phyloP scores from a whole-genome alignment of 148 eudicot genomes.

The Rhododendron simsii region DNA sequence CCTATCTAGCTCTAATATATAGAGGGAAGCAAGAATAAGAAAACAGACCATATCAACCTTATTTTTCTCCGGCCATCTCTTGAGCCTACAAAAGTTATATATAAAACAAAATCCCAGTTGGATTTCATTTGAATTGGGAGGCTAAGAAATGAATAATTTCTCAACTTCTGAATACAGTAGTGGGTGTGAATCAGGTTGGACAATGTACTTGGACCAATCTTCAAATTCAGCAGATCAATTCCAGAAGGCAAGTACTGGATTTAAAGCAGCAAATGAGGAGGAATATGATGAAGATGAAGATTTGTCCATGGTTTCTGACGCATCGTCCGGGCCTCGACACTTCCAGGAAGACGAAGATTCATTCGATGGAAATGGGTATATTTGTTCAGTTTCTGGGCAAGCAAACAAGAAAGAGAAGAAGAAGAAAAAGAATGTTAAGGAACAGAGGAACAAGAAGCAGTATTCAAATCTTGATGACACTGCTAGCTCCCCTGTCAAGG shows the following conservation, averaged over 20 bases:
- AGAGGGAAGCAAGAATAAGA: conserved; percentile 12
- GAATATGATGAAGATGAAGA: conserved; percentile 45
- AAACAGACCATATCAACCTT: conserved; percentile 6
- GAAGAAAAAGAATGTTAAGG: conserved; percentile 23
- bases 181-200: conserved; percentile 92
- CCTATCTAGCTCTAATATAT: conserved; percentile 12
- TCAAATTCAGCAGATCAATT: conserved; percentile 26
- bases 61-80: not conserved
- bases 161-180: conserved; percentile 53
- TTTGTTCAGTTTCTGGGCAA: conserved; percentile 17
- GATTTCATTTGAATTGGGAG: not conserved
- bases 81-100: not conserved
- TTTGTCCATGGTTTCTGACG: conserved; percentile 82
- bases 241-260: conserved; percentile 11
- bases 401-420: conserved; percentile 9
- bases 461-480: conserved; percentile 62
- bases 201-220: conserved; percentile 66
- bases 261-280: conserved; percentile 14
- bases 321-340: conserved; percentile 73
- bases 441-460: conserved; percentile 24
- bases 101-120: not conserved
- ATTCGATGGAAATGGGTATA: not conserved
- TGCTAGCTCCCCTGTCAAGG: conserved; percentile 66
- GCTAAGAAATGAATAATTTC: conserved; percentile 34
- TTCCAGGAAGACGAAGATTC: conserved; percentile 21